Evolutionary conservation across 441 rosid genomes (phyloP).

Genomic region (Corymbia calophylla): DNA sequence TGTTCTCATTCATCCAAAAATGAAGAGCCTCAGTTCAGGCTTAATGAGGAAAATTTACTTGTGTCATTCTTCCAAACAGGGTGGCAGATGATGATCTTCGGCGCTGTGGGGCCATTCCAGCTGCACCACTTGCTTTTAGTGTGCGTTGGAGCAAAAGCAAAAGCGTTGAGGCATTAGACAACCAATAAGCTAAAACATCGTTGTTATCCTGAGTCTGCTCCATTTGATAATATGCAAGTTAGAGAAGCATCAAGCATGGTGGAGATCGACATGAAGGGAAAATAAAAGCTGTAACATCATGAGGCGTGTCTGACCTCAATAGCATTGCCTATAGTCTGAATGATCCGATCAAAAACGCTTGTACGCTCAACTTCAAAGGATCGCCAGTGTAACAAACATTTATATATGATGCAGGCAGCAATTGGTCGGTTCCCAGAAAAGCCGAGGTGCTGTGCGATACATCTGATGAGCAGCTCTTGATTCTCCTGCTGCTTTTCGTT

Average conservation of each 20-base stretch:
- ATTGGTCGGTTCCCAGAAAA: conserved; percentile 80
- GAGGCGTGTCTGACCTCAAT: conserved; percentile 65
- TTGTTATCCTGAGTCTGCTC: conserved; percentile 91
- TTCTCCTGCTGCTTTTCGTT: conserved; percentile 99
- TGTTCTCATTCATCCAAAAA: neutral
- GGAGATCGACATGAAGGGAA: neutral
- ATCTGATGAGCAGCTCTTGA: conserved; percentile 93
- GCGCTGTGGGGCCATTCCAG: conserved; percentile 98
- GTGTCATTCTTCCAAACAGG: conserved; percentile 95
- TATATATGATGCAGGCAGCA: conserved; percentile 95
- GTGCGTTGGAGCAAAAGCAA: conserved; percentile 94
- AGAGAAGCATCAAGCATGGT: conserved; percentile 1
- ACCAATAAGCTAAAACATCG: conserved; percentile 87
- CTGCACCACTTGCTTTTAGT: conserved; percentile 95
- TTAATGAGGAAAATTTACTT: conserved; percentile 28
- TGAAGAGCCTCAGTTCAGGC: neutral
- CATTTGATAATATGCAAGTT: conserved; percentile 5
- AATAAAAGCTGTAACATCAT: neutral
- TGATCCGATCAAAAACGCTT: conserved; percentile 90
- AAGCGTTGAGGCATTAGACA: conserved; percentile 95
- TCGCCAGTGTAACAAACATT: conserved; percentile 96
- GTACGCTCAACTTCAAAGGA: conserved; percentile 98
- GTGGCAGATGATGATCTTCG: conserved; percentile 99
- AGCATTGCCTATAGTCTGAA: conserved; percentile 92
- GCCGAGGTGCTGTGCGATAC: conserved; percentile 85